A percentile compares a stretch with the other conserved stretches of the same genome.
These are phyloP conservation scores for Trichoderma arundinaceum DNA, from an alignment of 2,329 filamentous ascomycete genomes.

Conservation along the genomic window DNA sequence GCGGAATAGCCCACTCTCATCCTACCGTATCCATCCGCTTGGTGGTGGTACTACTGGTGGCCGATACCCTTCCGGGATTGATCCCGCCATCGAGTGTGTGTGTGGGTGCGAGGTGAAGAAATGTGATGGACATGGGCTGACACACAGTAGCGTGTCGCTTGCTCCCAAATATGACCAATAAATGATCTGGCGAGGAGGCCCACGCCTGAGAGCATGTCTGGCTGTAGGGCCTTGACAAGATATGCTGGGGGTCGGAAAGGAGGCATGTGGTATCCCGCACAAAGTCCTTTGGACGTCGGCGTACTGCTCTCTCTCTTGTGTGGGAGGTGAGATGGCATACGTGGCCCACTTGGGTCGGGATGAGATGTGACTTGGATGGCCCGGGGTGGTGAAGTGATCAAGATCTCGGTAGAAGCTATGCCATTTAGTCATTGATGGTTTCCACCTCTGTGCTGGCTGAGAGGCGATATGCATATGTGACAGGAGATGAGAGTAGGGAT, in stretches of 20 bases:
- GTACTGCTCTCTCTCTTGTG: not conserved
- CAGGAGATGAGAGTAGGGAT: not conserved
- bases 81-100: slow-evolving; percentile 20
- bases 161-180: slow-evolving; percentile 25
- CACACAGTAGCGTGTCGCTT: slow-evolving; percentile 30
- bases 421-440: not conserved
- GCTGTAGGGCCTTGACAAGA: not conserved
- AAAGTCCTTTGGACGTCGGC: not conserved
- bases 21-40: not conserved
- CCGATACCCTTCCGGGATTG: slow-evolving; percentile 7
- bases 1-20: slow-evolving; percentile 5
- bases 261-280: not conserved
- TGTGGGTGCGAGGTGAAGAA: slow-evolving; percentile 20
- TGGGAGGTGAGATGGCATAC: not conserved
- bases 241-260: not conserved
- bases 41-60: slow-evolving; percentile 1
- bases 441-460: not conserved
- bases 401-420: slow-evolving; percentile 1
- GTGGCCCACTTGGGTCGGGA: not conserved
- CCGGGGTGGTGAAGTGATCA: slow-evolving; percentile 1
- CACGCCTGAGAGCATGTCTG: not conserved
- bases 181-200: not conserved
- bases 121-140: slow-evolving; percentile 31
- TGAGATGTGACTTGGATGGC: not conserved
- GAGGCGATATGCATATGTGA: not conserved